Conservation (phyloP, 768 basidiomycete species). For the Amanita muscaria region DNA sequence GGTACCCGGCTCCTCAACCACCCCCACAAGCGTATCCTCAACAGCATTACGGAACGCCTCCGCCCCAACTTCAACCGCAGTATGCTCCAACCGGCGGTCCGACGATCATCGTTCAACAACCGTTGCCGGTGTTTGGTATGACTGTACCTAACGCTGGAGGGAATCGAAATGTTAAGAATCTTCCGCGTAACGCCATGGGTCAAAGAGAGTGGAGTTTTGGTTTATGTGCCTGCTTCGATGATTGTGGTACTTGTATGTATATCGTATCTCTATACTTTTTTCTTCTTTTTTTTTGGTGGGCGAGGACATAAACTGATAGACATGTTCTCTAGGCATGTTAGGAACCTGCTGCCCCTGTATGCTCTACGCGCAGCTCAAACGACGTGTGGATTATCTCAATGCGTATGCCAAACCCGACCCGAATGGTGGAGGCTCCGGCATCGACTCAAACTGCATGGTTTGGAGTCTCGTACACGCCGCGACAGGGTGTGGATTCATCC, state of each 20-base stretch:
- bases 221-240: constrained; percentile 23
- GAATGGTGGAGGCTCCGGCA: constrained; percentile 23
- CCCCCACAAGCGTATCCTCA: not conserved
- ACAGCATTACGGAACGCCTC: not conserved
- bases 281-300: too few relatives aligned
- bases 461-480: constrained; percentile 28
- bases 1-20: not conserved
- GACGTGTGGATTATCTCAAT: constrained; percentile 31
- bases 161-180: constrained; percentile 27
- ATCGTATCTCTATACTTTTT: too few relatives aligned
- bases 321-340: constrained; percentile 23
- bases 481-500: constrained; percentile 22
- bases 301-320: not conserved
- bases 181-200: constrained; percentile 24
- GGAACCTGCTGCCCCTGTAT: constrained; percentile 35
- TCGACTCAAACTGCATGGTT: constrained; percentile 15
- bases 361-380: constrained; percentile 31
- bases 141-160: constrained; percentile 18
- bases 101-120: not conserved
- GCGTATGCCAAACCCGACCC: constrained; percentile 28
- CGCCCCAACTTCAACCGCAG: not conserved
- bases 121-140: constrained; percentile 2
- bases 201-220: constrained; percentile 28
- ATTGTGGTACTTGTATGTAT: constrained; percentile 24
- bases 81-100: not conserved